Evolutionary conservation across 768 basidiomycete species (phyloP), one percentile per base, ranked within the genome.

Genomic region (Rhodotorula babjevae): DNA sequence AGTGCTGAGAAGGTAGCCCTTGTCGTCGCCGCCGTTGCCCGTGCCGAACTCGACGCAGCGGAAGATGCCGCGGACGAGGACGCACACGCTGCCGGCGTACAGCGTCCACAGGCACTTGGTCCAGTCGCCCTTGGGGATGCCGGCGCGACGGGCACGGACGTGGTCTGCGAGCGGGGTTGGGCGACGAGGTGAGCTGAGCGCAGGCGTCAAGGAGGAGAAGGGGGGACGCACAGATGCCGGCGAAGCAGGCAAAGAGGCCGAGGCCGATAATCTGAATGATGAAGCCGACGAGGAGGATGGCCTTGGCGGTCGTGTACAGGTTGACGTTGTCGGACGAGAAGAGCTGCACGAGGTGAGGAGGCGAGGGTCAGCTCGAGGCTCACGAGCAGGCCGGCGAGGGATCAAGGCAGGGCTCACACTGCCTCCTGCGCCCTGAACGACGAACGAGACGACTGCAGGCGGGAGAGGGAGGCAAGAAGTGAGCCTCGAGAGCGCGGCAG

Each of bases 391-490:
- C 42, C 42, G 42, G 42, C 42, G 42, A 14, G 42, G 9, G 42
- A 42, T n/a, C 7, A 42, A 7, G 44, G 18, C 44, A 2, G 14
- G 14, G 18, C 44, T 46, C 14, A 46, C 44, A 18, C 44, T 68
- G 0, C 74, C 74, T 21, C 74, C 74, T 6, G 69, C 74, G 29
- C 74, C 74, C 44, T 75, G 74, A 11, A 75, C 61, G 56, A 62
- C 58, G 52, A 75, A 71, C 14, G 69, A 71, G 9, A 23, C n/a
- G n/a, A 16, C 27, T 52, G 50, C 23, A 27, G 27, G 21, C n/a
- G n/a, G 49, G 25, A 25, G 50, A 25, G 50, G 23, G 23, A 52
- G 27, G 19, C 15, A 52, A 27, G 50, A 25, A 27, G 50, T 19
- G 3, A 23, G 27, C 3, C 18, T 52, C 21, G 23, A 25, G 50